These are phyloP conservation scores for Termitomyces titanicus DNA, from an alignment of 768 basidiomycete genomes.

Conservation along the genomic window DNA sequence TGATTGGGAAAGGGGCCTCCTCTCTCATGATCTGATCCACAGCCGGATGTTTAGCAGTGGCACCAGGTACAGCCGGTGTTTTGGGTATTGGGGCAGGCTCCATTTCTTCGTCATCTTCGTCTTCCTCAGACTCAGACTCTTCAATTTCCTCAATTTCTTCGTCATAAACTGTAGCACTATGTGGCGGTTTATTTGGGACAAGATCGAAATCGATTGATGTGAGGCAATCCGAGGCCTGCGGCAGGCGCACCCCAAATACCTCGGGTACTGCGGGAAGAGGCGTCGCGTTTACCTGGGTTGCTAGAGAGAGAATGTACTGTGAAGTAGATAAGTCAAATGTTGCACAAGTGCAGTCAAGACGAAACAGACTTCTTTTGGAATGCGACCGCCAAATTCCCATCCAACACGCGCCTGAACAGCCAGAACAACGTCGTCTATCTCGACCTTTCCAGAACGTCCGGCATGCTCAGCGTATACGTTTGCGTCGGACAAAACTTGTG, in stretches of 20 bases:
- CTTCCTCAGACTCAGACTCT: conserved; percentile 66
- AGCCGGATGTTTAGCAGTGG: conserved; percentile 24
- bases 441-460: conserved; percentile 71
- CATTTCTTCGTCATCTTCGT: conserved; percentile 68
- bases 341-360: not conserved
- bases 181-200: conserved; percentile 80
- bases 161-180: conserved; percentile 69
- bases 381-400: conserved; percentile 88
- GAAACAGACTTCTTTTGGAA: conserved; percentile 77
- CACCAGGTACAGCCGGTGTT: conserved; percentile 20
- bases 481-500: conserved; percentile 81
- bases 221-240: conserved; percentile 64
- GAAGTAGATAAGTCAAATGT: not conserved
- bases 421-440: conserved; percentile 77
- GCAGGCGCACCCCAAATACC: conserved; percentile 84
- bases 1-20: conserved; percentile 56
- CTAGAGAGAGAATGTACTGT: conserved; percentile 76
- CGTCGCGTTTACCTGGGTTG: conserved; percentile 76
- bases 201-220: conserved; percentile 84
- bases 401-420: conserved; percentile 88
- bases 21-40: conserved; percentile 35
- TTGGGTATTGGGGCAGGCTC: conserved; percentile 55
- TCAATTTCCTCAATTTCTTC: conserved; percentile 83
- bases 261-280: conserved; percentile 85
- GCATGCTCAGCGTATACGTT: conserved; percentile 88